Base-by-base conservation (phyloP, 768 basidiomycete genomes). In the Boletus subparvulus region DNA sequence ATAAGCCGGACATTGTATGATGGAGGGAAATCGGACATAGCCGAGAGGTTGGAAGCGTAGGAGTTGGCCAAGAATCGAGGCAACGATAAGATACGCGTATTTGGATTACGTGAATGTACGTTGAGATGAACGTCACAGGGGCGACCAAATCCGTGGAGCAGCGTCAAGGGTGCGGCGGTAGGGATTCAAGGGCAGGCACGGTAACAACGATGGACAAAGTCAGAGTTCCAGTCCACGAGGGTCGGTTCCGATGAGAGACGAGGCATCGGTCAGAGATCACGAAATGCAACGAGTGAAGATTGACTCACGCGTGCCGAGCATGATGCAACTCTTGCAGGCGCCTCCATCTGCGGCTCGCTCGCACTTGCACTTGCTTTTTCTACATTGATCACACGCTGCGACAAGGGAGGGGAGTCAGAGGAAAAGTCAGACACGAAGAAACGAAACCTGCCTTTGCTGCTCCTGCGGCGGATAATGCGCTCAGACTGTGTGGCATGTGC, bases 301-400 rank as follows among this genome's bases (percentile, higher is more conserved):
- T 6, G 24, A 74, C 81, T 75, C 63, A 92, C 91, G 70, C 35
- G 87, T 89, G 47, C 83, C 83, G 17, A 90, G 78, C 78, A 88
- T 79, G 40, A 85, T 74, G 69, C 91, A 94, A 64, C 83, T 89
- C 67, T 86, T 86, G 75, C 91, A 94, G 19, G 86, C 83, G 56
- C 86, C 82, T 39, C 75, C 79, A 36, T 80, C 77, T 13, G 74
- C 72, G 11, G 81, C 58, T 36, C 88, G 84, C 72, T 92, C 92
- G 71, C 92, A 93, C 73, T 92, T 92, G 78, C 92, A 93, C 67
- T 92, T 92, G 66, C 85, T 88, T 72, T 93, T 93, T 54, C 91
- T 83, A 70, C 92, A 93, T 65, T 92, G 90, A 73, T 93, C 91
- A 74, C 91, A 94, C 24, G 92, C 90, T 88, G 61, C 16, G 7